phyloP scores from a whole-genome alignment of 2,329 filamentous ascomycete genomes.

The Colletotrichum musae region DNA sequence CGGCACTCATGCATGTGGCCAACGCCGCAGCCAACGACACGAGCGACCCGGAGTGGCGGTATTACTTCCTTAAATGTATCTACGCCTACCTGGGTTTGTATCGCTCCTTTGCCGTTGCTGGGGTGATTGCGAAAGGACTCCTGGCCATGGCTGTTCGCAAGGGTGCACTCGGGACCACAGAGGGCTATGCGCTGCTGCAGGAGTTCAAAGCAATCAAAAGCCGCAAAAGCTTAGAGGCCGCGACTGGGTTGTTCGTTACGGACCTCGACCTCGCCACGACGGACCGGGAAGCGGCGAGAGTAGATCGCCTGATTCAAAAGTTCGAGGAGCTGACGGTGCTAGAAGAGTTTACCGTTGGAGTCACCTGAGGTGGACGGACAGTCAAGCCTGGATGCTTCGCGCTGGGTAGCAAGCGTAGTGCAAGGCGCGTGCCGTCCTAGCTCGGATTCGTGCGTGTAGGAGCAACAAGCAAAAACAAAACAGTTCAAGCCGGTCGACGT shows the following conservation, averaged over 20 bases:
- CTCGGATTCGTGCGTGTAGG: too few relatives aligned
- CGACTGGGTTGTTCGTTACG: conserved; percentile 51
- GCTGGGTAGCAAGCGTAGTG: too few relatives aligned
- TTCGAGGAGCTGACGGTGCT: conserved; percentile 47
- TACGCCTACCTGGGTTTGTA: conserved; percentile 54
- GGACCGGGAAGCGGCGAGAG: conserved; percentile 51
- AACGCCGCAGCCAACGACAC: conserved; percentile 53
- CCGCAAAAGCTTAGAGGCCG: conserved; percentile 47
- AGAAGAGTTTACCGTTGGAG: conserved; percentile 33
- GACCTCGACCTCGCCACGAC: conserved; percentile 53
- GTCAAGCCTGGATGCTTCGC: too few relatives aligned
- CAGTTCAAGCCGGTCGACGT: too few relatives aligned
- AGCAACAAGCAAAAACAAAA: too few relatives aligned
- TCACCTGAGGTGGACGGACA: conserved; percentile 6
- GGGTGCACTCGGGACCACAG: conserved; percentile 47
- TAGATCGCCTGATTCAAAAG: conserved; percentile 50
- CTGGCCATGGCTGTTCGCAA: conserved; percentile 54
- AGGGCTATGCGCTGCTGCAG: conserved; percentile 49
- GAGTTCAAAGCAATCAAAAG: conserved; percentile 47
- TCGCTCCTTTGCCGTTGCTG: conserved; percentile 53
- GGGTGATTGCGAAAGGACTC: conserved; percentile 52
- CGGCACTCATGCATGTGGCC: conserved; percentile 54
- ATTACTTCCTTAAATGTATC: conserved; percentile 55
- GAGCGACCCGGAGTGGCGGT: conserved; percentile 48
- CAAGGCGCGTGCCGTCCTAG: too few relatives aligned